A percentile compares a stretch with the other conserved stretches of the same genome.
Evolutionary conservation across 345 rosid species (phyloP).

Genomic region (Sapria himalayana): DNA sequence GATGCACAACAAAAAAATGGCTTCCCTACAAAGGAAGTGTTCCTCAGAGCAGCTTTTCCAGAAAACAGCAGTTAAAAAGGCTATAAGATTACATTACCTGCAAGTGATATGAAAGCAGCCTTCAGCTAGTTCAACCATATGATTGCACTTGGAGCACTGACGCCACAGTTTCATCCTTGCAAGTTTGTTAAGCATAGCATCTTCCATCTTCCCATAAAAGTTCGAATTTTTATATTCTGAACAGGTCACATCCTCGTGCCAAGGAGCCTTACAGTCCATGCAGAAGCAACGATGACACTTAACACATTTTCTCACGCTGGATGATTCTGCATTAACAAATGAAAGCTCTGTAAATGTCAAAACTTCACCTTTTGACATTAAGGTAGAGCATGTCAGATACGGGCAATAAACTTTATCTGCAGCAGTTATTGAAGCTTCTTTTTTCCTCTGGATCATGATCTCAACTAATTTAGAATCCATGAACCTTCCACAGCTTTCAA

Average conservation of each 20-base stretch:
- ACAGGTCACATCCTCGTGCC: constrained; percentile 44
- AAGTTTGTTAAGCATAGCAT: constrained; percentile 23
- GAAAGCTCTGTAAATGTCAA: constrained; percentile 17
- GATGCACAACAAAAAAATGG: neutral
- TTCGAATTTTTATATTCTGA: constrained; percentile 18
- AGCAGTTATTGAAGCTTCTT: constrained; percentile 43
- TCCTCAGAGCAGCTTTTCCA: too few relatives aligned
- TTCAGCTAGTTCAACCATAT: constrained; percentile 28
- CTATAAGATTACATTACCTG: constrained; percentile 20
- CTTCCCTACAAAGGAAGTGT: neutral
- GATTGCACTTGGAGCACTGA: constrained; percentile 23
- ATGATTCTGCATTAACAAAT: constrained; percentile 9
- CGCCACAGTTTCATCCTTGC: constrained; percentile 28
- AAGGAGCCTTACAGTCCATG: constrained; percentile 53
- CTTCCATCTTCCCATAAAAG: constrained; percentile 21
- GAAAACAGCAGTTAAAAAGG: too few relatives aligned
- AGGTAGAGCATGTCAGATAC: constrained; percentile 50
- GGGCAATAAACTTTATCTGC: constrained; percentile 63
- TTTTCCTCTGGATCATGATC: constrained; percentile 30
- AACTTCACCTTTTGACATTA: constrained; percentile 40
- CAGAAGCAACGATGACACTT: constrained; percentile 39
- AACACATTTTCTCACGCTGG: constrained; percentile 38
- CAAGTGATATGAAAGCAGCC: constrained; percentile 48
- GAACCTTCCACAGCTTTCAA: constrained; percentile 32
- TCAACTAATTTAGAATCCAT: constrained; percentile 41